These are phyloP conservation scores for Hypoxylon cercidicola DNA, from an alignment of 495 filamentous ascomycete species.

Conservation along the genomic window DNA sequence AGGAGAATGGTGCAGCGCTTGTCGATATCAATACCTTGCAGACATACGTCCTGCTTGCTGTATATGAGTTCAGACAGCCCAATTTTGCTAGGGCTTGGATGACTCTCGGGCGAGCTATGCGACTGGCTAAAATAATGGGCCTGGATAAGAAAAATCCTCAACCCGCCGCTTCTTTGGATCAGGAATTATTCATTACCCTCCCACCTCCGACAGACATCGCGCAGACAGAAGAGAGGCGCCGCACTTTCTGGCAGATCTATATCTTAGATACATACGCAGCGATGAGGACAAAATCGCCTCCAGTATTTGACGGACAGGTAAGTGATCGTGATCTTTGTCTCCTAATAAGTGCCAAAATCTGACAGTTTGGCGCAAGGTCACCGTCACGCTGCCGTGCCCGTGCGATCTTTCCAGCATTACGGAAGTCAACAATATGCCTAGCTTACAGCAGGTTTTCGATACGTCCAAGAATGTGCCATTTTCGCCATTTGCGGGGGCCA, in stretches of 20 bases:
- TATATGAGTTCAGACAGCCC: slow-evolving; percentile 28
- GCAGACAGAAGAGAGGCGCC: slow-evolving; percentile 15
- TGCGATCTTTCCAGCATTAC: not conserved
- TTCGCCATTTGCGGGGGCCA: slow-evolving; percentile 4
- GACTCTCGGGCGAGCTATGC: slow-evolving; percentile 29
- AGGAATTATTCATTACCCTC: slow-evolving; percentile 1
- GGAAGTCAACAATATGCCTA: slow-evolving; percentile 1
- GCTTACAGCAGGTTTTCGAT: slow-evolving; percentile 1
- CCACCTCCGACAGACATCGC: slow-evolving; percentile 2
- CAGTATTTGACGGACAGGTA: slow-evolving; percentile 3
- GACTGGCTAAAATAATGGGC: slow-evolving; percentile 26
- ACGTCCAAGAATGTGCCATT: not conserved
- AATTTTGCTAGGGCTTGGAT: slow-evolving; percentile 33
- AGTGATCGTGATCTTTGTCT: not conserved
- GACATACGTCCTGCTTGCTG: slow-evolving; percentile 15
- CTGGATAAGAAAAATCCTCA: slow-evolving; percentile 3
- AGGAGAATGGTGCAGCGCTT: slow-evolving; percentile 17
- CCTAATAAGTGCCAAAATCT: not conserved
- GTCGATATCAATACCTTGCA: slow-evolving; percentile 33
- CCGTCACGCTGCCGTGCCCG: slow-evolving; percentile 1
- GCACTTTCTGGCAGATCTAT: slow-evolving; percentile 30
- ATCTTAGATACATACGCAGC: slow-evolving; percentile 24
- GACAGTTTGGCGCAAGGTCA: not conserved
- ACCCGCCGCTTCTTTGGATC: not conserved
- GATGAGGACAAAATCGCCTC: slow-evolving; percentile 4